phyloP scores from a whole-genome alignment of 345 rosid genomes.

The Anastatica hierochuntica region DNA sequence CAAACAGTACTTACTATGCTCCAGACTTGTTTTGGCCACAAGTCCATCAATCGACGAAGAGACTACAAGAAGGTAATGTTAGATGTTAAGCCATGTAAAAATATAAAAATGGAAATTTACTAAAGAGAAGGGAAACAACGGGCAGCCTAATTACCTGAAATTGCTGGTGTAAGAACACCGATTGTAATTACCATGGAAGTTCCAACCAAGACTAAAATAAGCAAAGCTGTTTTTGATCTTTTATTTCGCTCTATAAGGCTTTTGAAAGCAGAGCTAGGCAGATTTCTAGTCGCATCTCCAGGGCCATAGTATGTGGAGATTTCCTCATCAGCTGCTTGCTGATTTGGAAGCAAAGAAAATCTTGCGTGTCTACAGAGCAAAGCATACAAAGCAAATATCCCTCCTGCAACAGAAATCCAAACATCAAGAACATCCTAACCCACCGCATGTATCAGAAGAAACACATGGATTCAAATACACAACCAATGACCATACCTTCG shows the following conservation, averaged over 20 bases:
- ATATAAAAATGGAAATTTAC: not conserved
- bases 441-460: not conserved
- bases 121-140: not conserved
- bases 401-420: conserved; percentile 46
- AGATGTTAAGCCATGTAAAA: conserved; percentile 3
- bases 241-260: conserved; percentile 49
- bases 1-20: conserved; percentile 43
- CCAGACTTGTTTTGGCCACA: conserved; percentile 36
- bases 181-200: conserved; percentile 49
- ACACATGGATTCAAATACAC: not conserved
- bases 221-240: conserved; percentile 57
- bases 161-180: conserved; percentile 82
- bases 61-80: conserved; percentile 42
- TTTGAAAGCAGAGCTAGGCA: conserved; percentile 38
- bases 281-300: conserved; percentile 36
- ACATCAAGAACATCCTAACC: conserved; percentile 13
- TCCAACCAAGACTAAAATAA: conserved; percentile 61
- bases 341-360: conserved; percentile 77
- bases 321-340: conserved; percentile 91
- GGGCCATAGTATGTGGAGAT: conserved; percentile 57
- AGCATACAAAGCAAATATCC: conserved; percentile 74
- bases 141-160: conserved; percentile 42
- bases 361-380: conserved; percentile 77
- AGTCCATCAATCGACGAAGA: conserved; percentile 76
- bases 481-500: conserved; percentile 46